Evolutionary conservation across 192 early-diverging fungal species (phyloP).

Genomic region (Umbelopsis sp.): DNA sequence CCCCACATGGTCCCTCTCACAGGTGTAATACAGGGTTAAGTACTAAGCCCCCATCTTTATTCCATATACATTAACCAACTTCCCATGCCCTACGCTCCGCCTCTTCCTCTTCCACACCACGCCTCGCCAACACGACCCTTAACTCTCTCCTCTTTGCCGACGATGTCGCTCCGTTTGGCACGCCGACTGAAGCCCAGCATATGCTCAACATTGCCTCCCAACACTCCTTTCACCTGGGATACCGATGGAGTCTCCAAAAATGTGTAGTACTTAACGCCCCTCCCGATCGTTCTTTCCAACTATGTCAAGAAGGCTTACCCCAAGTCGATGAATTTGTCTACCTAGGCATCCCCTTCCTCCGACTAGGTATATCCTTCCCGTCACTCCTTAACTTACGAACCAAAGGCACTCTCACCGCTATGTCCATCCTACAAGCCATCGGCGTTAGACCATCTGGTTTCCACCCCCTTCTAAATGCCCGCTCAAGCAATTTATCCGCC

Average conservation of each 20-base stretch:
- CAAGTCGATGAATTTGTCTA: conserved; percentile 14
- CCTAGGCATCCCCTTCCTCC: conserved; percentile 13
- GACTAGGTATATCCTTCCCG: neutral
- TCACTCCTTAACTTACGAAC: neutral
- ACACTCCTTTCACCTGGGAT: too few species aligned
- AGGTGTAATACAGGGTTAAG: conserved; percentile 24
- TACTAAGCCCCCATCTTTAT: conserved; percentile 25
- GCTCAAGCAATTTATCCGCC: neutral
- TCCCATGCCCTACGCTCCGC: neutral
- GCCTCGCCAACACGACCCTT: neutral
- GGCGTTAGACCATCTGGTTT: neutral
- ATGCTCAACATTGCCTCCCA: neutral
- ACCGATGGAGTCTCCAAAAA: too few species aligned
- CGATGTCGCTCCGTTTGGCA: conserved; percentile 20
- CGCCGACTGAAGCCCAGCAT: neutral
- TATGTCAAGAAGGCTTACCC: neutral
- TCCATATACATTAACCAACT: conserved; percentile 31
- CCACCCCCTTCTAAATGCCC: neutral
- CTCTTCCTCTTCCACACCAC: neutral
- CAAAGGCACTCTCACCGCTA: neutral
- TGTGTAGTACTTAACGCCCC: too few species aligned
- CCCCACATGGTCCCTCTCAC: neutral
- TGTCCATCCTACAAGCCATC: neutral
- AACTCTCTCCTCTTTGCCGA: conserved; percentile 24
- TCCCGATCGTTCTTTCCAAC: neutral